Base-by-base conservation (phyloP, 768 basidiomycete species). In the Myochromella boudieri region DNA sequence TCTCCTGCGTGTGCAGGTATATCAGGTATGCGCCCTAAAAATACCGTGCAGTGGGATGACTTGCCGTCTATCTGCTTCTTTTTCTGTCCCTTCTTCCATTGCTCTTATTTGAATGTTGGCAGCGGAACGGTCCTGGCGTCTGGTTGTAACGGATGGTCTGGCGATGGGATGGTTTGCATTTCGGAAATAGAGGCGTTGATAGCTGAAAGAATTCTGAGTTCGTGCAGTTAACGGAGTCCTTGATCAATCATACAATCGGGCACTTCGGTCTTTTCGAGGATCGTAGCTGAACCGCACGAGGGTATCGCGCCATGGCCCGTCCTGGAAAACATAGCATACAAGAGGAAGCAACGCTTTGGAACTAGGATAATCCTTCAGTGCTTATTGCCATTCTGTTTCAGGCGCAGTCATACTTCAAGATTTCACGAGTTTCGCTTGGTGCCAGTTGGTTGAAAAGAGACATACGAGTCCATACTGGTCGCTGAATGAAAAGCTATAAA, bases 301-400 rank as follows among this genome's bases (percentile, higher is more conserved):
- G 11, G 89, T 88, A 56, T 97, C 95, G 31, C 92, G 77, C 85
- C 89, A 98, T 2, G 95, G 94, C 0, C 97, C 97, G 54, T 97
- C 95, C 55, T 85, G 81, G 60, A 97, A 95, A 7, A 89, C 86
- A 59, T 95, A 99, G 44, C 84, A 86, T 3, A 87, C 81, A 4
- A 89, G 67, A 3, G 94, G 87, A 14, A 95, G 76, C 12, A 93
- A 73, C 5, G 82, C 67, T 61, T 95, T 95, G 10, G 89, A 87
- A 50, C 93, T 95, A 48, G 17, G 41, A 26, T 9, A 17, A 29
- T 39, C 4, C 36, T 49, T 59, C 36, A 21, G 18, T 6, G 21
- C 18, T 40, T 7, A 15, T 17, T 14, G 17, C 22, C 18, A 20
- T 15, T 22, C 21, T 20, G 20, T 9, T n/a, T 6, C 20, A 38